Evolutionary conservation across 495 filamentous ascomycete species (phyloP).

Genomic region (Tuber borchii): DNA sequence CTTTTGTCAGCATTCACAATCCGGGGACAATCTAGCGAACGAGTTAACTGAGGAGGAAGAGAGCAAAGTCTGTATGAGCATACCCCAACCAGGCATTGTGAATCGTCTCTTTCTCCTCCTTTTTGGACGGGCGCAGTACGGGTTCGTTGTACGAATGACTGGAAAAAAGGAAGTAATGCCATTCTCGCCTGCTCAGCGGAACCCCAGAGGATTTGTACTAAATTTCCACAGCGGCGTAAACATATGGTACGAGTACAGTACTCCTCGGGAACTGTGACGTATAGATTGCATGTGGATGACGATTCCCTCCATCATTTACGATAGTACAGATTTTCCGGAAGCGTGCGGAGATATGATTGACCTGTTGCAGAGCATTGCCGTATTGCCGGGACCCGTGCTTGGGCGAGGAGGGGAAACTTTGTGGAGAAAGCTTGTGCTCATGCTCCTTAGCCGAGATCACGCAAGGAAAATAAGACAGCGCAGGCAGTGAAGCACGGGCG

Average conservation of each 20-base stretch:
- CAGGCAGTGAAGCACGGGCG: no score
- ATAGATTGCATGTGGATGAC: neutral
- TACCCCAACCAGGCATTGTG: neutral
- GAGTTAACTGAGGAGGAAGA: neutral
- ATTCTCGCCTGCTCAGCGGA: neutral
- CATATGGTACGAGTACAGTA: no score
- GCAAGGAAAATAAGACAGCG: neutral
- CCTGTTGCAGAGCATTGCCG: neutral
- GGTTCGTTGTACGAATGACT: neutral
- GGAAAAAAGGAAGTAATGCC: neutral
- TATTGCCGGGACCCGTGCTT: neutral
- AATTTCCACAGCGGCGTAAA: neutral
- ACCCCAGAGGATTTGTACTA: neutral
- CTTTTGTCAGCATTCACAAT: neutral
- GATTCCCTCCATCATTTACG: neutral
- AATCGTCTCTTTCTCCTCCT: neutral
- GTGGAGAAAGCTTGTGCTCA: neutral
- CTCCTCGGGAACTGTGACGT: neutral
- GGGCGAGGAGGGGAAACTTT: neutral
- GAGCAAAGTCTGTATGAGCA: neutral
- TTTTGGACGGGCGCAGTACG: neutral
- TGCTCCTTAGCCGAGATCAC: neutral
- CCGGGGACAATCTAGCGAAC: neutral
- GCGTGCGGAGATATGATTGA: neutral
- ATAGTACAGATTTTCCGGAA: neutral